Evolutionary conservation across 495 filamentous ascomycete species (phyloP).

Genomic region (Acidiella bohemica): DNA sequence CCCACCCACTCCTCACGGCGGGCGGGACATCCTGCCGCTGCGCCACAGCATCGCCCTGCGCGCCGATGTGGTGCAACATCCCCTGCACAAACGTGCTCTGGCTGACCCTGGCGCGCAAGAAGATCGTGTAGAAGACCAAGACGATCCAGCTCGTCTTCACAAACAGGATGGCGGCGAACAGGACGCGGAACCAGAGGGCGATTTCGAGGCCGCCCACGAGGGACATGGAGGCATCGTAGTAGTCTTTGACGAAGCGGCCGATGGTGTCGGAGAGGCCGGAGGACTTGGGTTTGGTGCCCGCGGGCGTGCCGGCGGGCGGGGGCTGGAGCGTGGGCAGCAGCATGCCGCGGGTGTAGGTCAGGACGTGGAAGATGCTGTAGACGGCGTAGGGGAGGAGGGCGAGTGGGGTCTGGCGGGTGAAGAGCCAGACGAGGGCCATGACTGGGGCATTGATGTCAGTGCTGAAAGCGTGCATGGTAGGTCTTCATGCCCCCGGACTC

Average conservation of each 20-base stretch:
- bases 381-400: slow-evolving; percentile 89
- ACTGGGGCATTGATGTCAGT: no score
- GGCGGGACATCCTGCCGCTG: slow-evolving; percentile 82
- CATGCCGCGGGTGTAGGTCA: slow-evolving; percentile 64
- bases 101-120: slow-evolving; percentile 77
- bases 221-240: slow-evolving; percentile 62
- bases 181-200: slow-evolving; percentile 66
- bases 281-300: slow-evolving; percentile 49
- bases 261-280: slow-evolving; percentile 56
- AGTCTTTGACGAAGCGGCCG: slow-evolving; percentile 87
- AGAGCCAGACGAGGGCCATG: slow-evolving; percentile 93
- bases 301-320: slow-evolving; percentile 36
- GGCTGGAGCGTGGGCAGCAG: slow-evolving; percentile 53
- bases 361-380: slow-evolving; percentile 96
- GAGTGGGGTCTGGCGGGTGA: slow-evolving; percentile 72
- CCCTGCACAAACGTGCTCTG: slow-evolving; percentile 86
- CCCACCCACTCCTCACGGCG: slow-evolving; percentile 70
- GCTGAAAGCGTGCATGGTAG: no score
- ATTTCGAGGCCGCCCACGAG: slow-evolving; percentile 36
- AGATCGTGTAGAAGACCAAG: slow-evolving; percentile 69
- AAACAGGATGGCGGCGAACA: slow-evolving; percentile 69
- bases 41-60: slow-evolving; percentile 63
- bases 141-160: slow-evolving; percentile 82
- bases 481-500: slow-evolving; percentile 35
- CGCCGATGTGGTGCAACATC: slow-evolving; percentile 57